Evolutionary conservation across 2,329 filamentous ascomycete genomes (phyloP).

Genomic region (Scopulariopsis brevicaulis): DNA sequence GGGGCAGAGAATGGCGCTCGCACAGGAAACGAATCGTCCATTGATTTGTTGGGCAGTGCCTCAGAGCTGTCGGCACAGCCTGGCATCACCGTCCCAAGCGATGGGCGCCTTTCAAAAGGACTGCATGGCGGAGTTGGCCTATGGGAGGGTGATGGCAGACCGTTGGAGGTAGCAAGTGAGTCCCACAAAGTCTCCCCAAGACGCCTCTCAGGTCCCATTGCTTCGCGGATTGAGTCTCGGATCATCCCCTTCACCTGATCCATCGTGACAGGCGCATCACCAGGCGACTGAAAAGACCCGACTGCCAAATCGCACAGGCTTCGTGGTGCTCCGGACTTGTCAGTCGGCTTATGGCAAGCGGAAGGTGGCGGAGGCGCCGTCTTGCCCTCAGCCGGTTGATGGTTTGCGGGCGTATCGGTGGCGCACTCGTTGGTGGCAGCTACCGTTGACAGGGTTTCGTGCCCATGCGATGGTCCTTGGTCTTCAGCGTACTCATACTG

Average conservation of each 20-base stretch:
- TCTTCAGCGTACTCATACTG: not conserved
- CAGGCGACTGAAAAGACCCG: not conserved
- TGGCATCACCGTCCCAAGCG: not conserved
- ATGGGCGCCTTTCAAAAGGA: not conserved
- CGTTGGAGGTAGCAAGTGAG: not conserved
- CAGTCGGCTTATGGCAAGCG: not conserved
- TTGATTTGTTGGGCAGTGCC: not conserved
- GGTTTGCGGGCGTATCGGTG: not conserved
- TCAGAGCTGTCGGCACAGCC: not conserved
- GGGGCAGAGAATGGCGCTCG: not conserved
- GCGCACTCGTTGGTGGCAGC: not conserved
- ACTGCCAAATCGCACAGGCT: not conserved
- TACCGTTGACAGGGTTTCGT: not conserved
- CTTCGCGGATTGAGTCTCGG: not conserved
- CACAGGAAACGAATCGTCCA: not conserved
- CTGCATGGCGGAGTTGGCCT: not conserved
- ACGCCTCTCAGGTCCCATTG: not conserved
- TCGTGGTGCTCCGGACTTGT: not conserved
- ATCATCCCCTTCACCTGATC: not conserved
- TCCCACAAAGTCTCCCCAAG: not conserved
- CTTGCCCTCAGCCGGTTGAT: not conserved
- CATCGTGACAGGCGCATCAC: not conserved
- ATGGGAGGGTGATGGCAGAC: not conserved
- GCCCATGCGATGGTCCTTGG: not conserved
- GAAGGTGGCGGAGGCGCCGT: not conserved